Evolutionary conservation across 2,329 filamentous ascomycete species (phyloP).

Genomic region (Penicillium occitanis): DNA sequence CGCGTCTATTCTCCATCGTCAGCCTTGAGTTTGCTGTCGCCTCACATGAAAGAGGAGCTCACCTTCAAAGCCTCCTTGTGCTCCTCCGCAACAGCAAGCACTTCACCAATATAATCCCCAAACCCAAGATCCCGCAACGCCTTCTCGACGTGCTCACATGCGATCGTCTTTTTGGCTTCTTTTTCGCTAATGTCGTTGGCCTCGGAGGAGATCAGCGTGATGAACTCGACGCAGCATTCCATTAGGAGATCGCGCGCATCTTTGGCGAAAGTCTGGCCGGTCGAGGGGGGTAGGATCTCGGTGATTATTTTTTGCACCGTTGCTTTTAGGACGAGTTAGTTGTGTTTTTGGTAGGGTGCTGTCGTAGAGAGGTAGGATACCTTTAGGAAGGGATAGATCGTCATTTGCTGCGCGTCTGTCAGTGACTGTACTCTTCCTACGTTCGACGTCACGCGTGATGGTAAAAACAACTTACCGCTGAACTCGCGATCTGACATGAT

Average conservation of each 20-base stretch:
- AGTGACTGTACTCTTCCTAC: background rate
- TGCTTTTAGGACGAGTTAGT: conserved; percentile 43
- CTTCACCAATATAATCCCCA: conserved; percentile 83
- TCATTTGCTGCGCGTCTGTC: conserved; percentile 48
- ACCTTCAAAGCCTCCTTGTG: conserved; percentile 95
- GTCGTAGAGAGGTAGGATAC: conserved; percentile 31
- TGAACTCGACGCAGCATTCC: conserved; percentile 98
- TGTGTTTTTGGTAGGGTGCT: background rate
- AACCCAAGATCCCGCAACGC: conserved; percentile 92
- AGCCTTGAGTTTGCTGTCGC: background rate
- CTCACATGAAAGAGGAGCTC: background rate
- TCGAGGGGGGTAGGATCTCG: conserved; percentile 79
- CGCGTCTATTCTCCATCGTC: conserved; percentile 61
- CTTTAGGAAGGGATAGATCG: conserved; percentile 61
- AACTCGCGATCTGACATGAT: conserved; percentile 59
- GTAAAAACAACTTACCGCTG: conserved; percentile 42
- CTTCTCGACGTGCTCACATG: conserved; percentile 95
- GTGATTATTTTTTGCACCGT: conserved; percentile 82
- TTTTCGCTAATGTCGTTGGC: conserved; percentile 99
- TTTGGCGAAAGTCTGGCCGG: conserved; percentile 84
- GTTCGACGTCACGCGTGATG: background rate
- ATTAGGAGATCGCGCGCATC: conserved; percentile 94
- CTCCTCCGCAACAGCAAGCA: conserved; percentile 80
- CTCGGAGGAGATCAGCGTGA: conserved; percentile 96
- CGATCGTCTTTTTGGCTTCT: conserved; percentile 98